Base-by-base conservation (phyloP, 345 rosid genomes). In the Raphanus sativus region DNA sequence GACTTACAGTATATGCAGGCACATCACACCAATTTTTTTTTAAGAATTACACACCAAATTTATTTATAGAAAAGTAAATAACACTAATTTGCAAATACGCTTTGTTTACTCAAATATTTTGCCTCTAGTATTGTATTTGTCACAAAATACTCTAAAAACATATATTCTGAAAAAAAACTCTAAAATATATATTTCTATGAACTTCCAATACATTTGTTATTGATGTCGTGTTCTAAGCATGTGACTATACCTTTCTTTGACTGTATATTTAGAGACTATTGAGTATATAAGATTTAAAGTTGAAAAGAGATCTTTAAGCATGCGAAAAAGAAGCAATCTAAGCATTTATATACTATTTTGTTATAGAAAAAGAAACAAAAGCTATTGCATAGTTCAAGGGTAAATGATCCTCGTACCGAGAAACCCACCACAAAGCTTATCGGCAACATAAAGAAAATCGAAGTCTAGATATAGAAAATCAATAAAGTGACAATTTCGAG, bases 331-430 rank as follows among this genome's bases (percentile, higher is more conserved):
- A 48, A 62, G 58, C 59, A 77, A 50, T 24, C 11, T 50, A 69
- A 69, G 54, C 74, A 69, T 76, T 21, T 15, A 28, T 40, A 11
- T 24, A n/a, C n/a, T n/a, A 30, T 12, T 50, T 4, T 62, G 55
- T 76, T 28, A 10, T 4, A 36, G n/a, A 29, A 56, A 28, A 16
- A 54, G 0, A 48, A 69, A 69, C 4, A 77, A 33, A 63, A 12
- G 64, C 15, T 28, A 24, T 6, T 56, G 66, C 8, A 40, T 63
- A 63, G 48, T 58, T 55, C 33, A 42, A 76, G 56, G 38, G 62
- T 45, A 71, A 30, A 42, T 52, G 77, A 78, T 67, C 82, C 74
- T 78, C 82, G 82, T 78, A 78, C 78, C 70, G 59, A 78, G 77
- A 73, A 78, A 78, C 69, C 82, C 58, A 67, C 78, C 52, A 73